A percentile compares a stretch with the other conserved stretches of the same genome.
Conservation (phyloP, 2,329 filamentous ascomycete genomes). For the Nothopassalora personata region DNA sequence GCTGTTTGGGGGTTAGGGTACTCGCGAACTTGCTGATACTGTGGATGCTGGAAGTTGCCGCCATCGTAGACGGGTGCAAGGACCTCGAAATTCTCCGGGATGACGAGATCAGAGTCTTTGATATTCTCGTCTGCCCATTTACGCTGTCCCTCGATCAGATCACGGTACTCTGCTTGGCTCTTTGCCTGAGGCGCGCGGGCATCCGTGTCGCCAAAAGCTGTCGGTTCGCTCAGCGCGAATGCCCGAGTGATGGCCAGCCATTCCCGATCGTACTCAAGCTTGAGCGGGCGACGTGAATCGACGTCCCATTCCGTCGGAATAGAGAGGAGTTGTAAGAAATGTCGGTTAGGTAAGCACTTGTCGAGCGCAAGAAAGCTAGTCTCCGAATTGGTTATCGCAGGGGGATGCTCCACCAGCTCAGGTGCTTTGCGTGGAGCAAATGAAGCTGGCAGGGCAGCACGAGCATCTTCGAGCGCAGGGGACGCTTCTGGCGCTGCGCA, state of each 20-base stretch:
- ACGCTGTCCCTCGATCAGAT: slow-evolving; percentile 63
- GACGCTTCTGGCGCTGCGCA: not conserved
- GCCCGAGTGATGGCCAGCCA: slow-evolving; percentile 91
- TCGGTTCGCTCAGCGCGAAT: slow-evolving; percentile 57
- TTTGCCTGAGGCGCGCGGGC: slow-evolving; percentile 54
- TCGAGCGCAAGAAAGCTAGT: slow-evolving; percentile 86
- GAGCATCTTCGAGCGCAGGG: slow-evolving; percentile 29
- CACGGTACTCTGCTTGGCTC: slow-evolving; percentile 35
- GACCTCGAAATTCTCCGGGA: slow-evolving; percentile 72
- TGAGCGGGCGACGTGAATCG: slow-evolving; percentile 46
- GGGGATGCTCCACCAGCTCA: slow-evolving; percentile 60
- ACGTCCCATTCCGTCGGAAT: slow-evolving; percentile 43
- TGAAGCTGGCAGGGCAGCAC: slow-evolving; percentile 69
- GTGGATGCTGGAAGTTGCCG: slow-evolving; percentile 22
- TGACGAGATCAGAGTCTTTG: slow-evolving; percentile 44
- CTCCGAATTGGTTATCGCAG: slow-evolving; percentile 67
- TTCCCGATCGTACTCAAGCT: slow-evolving; percentile 79
- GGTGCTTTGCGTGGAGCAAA: slow-evolving; percentile 46
- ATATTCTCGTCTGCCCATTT: slow-evolving; percentile 79
- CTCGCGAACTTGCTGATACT: slow-evolving; percentile 48
- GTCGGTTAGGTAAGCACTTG: slow-evolving; percentile 74
- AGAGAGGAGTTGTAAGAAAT: slow-evolving; percentile 76
- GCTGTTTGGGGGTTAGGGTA: slow-evolving; percentile 83
- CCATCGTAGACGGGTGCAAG: slow-evolving; percentile 68
- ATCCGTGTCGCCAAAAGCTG: slow-evolving; percentile 58